Base-by-base conservation (phyloP, 129 eudicot genomes). In the Smallanthus sonchifolius region DNA sequence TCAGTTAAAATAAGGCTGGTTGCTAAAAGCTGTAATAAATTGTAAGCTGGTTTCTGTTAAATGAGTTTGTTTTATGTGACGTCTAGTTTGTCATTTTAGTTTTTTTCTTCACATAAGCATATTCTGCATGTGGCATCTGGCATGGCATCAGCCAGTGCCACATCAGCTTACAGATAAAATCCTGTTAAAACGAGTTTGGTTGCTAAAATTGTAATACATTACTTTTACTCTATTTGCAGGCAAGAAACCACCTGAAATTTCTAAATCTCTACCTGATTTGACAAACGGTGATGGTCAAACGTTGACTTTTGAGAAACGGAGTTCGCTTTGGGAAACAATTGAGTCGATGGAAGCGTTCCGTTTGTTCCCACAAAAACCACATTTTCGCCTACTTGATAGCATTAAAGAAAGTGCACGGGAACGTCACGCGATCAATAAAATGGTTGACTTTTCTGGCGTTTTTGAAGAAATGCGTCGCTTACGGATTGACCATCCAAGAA, bases 331-430 rank as follows among this genome's bases (percentile, higher is more conserved):
- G 99, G 64, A 59, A 70, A 75, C 81, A 15, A 36, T 94, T 6
- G 96, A 83, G 43, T 73, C 91, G n/a, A 85, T 94, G 94, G 91
- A 94, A 61, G 82, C 84, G 3, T 86, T 85, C 69, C 74, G 56
- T 47, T 70, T 39, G 74, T 37, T 85, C 43, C 99, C 97, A 1
- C 97, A 91, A 70, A 86, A 76, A 4, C 99, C 99, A 6, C 99
- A 94, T 79, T 94, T 94, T 63, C 75, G 56, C 10, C 94, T 93
- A 19, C 65, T 94, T 39, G 67, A 75, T 13, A 17, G 40, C 0
- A 48, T 44, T 28, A 86, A 73, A 65, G 92, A 80, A 61, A 77
- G 77, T 51, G 54, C 75, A 5, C 93, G 99, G 0, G 97, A 94
- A 80, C 96, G 96, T 13, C 72, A 86, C 32, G 99, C 99, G 16